Percentiles rank a stretch among this genome's conserved stretches.
phyloP scores from a whole-genome alignment of 1,284 basidiomycete genomes.

The Stygiomarasmius scandens region DNA sequence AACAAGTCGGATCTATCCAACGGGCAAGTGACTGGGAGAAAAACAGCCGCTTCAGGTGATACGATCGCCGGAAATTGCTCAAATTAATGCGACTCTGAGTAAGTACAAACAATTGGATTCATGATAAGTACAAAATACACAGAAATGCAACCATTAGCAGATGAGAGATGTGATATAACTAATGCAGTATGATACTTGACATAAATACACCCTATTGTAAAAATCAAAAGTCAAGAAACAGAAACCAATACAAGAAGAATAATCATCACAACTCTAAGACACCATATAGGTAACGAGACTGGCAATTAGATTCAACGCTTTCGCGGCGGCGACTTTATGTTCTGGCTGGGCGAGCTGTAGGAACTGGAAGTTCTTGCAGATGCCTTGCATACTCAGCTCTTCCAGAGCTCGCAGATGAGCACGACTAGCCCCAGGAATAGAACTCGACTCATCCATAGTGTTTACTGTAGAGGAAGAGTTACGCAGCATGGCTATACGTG shows the following conservation, averaged over 20 bases:
- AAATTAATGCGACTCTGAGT: too few species aligned
- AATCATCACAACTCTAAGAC: conserved; percentile 7
- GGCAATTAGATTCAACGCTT: conserved; percentile 76
- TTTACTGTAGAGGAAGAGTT: conserved; percentile 68
- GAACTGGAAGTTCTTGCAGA: conserved; percentile 71
- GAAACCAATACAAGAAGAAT: not conserved
- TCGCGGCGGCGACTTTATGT: conserved; percentile 58
- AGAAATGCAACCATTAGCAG: not conserved
- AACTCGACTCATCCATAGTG: conserved; percentile 56
- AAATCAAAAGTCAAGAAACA: not conserved
- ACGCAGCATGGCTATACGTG: conserved; percentile 40
- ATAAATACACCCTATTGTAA: conserved; percentile 1
- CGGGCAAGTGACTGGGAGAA: too few species aligned
- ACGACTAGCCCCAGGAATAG: conserved; percentile 42
- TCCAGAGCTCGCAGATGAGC: conserved; percentile 61
- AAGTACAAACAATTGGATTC: not conserved
- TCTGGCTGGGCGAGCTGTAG: conserved; percentile 40
- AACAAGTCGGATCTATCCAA: too few species aligned
- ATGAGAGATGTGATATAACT: conserved; percentile 1
- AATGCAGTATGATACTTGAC: conserved; percentile 1
- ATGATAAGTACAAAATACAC: not conserved
- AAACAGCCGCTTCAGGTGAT: too few species aligned
- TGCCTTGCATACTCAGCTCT: conserved; percentile 70
- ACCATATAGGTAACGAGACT: conserved; percentile 62
- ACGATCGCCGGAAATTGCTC: not conserved